Percentiles rank a stretch among this genome's conserved stretches.
Conservation (phyloP, 768 basidiomycete species). For the Leccinum variicolor region DNA sequence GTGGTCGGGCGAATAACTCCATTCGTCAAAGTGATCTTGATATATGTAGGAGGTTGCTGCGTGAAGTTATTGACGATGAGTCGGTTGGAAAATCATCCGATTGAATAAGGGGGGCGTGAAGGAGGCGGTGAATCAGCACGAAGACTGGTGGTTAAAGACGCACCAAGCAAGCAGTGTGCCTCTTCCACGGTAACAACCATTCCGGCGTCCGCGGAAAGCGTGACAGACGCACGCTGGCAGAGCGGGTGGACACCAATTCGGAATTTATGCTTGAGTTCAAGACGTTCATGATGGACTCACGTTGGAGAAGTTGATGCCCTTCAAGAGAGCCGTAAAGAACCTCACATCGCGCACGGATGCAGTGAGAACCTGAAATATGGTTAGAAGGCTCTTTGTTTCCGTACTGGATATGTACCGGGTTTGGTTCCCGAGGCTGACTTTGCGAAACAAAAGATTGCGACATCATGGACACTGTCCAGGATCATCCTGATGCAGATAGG, state of each 20-base stretch:
- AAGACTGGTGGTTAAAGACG: conserved; percentile 17
- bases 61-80: not conserved
- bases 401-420: conserved; percentile 18
- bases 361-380: conserved; percentile 47
- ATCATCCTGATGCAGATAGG: too few species aligned
- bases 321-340: conserved; percentile 72
- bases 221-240: conserved; percentile 70
- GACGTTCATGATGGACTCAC: conserved; percentile 42
- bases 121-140: not conserved
- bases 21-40: conserved; percentile 76
- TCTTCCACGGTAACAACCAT: conserved; percentile 84
- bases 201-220: conserved; percentile 58
- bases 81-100: not conserved
- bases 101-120: not conserved
- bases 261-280: not conserved
- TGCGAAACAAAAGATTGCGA: conserved; percentile 16
- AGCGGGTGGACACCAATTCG: conserved; percentile 7
- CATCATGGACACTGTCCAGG: conserved; percentile 7
- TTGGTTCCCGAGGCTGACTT: conserved; percentile 20
- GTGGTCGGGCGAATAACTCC: conserved; percentile 52
- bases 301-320: conserved; percentile 78
- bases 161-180: conserved; percentile 76
- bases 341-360: conserved; percentile 80
- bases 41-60: conserved; percentile 87
- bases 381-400: conserved; percentile 1